Conservation (phyloP, 139 green algal genomes). For the Zygnema cylindricum region DNA sequence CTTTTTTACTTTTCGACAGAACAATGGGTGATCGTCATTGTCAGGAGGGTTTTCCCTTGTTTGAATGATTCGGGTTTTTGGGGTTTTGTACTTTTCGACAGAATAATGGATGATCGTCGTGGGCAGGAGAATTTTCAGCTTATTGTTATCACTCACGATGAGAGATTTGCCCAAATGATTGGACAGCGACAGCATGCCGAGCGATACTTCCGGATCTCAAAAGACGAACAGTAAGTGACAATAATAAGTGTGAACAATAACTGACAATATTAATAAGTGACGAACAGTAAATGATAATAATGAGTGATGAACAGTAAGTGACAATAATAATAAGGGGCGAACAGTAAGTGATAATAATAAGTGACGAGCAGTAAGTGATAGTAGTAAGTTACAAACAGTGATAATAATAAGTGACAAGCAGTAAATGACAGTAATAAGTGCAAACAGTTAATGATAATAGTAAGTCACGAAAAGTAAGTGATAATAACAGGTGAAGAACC, state of each 20-base stretch:
- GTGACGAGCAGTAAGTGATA: background rate
- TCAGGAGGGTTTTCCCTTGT: too few relatives aligned
- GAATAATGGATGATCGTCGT: conserved; percentile 79
- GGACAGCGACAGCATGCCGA: conserved; percentile 65
- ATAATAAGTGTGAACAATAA: background rate
- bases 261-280: background rate
- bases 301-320: background rate
- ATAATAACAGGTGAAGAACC: background rate
- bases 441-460: background rate
- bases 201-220: conserved; percentile 68
- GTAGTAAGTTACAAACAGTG: background rate
- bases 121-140: conserved; percentile 97
- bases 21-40: conserved; percentile 80
- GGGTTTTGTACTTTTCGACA: too few relatives aligned
- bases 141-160: conserved; percentile 98
- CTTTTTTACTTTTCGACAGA: too few relatives aligned
- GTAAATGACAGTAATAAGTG: conserved; percentile 34
- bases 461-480: too few relatives aligned
- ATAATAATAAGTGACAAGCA: conserved; percentile 64
- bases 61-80: too few relatives aligned
- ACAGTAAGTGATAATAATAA: conserved; percentile 46
- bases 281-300: background rate
- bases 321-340: conserved; percentile 64
- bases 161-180: conserved; percentile 80
- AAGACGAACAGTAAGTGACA: conserved; percentile 65